phyloP scores from a whole-genome alignment of 2,329 filamentous ascomycete genomes.

The Epichloe amarillans region DNA sequence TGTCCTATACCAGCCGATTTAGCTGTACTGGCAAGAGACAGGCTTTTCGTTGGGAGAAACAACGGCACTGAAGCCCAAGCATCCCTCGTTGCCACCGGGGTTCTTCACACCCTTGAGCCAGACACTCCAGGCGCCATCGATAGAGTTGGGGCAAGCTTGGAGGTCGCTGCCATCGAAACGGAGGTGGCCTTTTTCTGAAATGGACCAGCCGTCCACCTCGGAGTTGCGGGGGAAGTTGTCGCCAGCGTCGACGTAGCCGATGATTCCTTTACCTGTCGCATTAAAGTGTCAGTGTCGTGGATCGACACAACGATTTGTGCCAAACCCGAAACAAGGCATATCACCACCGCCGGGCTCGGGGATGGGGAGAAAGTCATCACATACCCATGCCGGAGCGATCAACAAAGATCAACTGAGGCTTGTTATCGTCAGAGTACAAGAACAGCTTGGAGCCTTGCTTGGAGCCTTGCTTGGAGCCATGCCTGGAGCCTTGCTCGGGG shows the following conservation, averaged over 20 bases:
- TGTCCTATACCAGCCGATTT: not conserved
- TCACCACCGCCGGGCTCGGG: no score
- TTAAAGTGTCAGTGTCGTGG: constrained; percentile 2
- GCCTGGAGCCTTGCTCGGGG: no score
- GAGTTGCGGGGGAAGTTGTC: constrained; percentile 25
- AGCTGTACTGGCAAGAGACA: constrained; percentile 2
- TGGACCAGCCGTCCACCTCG: constrained; percentile 33
- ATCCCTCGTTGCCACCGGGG: not conserved
- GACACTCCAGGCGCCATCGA: constrained; percentile 28
- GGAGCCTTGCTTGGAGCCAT: constrained; percentile 20
- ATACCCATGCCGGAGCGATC: constrained; percentile 47
- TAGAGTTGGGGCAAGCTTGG: constrained; percentile 38
- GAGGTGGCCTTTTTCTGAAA: constrained; percentile 29
- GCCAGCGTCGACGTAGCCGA: constrained; percentile 38
- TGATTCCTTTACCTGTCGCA: constrained; percentile 32
- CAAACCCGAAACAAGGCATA: no score
- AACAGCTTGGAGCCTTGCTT: constrained; percentile 26
- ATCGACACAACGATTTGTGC: no score
- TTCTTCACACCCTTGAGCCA: constrained; percentile 16
- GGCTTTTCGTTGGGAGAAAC: not conserved
- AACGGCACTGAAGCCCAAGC: not conserved
- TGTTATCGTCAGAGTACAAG: constrained; percentile 29
- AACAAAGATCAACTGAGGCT: constrained; percentile 35
- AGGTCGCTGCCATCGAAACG: constrained; percentile 30
- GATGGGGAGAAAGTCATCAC: constrained; percentile 6